Evolutionary conservation across 1,284 basidiomycete species (phyloP), one percentile per base, ranked within the genome.

Genomic region (Hymenochaete sp.): DNA sequence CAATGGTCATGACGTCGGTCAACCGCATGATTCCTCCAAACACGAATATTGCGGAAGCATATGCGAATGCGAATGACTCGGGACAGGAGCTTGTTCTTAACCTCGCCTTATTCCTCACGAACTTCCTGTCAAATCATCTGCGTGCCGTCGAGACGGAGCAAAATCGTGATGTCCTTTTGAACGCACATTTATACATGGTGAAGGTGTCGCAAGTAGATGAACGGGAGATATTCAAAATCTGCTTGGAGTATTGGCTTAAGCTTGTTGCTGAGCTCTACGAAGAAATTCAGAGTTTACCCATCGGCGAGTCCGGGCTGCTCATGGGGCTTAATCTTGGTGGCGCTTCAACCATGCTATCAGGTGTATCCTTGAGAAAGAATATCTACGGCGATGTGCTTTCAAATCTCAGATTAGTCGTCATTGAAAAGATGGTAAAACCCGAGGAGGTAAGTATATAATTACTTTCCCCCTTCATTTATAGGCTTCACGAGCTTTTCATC

Each of bases 371-470:
- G 55, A 71, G 96, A 56, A 96, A 98, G 73, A 93, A 91, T 62
- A 88, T 95, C 57, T 97, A 96, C 63, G 80, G 83, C 53, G 92
- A 96, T 56, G 92, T 99, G 22, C 71, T 98, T 47, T 93, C 89
- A 40, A 98, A 99, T 62, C 66, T 99, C 53, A 79, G 96, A 31
- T 67, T 98, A 52, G 95, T 98, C 40, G 93, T 98, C 64, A 97
- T 98, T 56, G 95, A 98, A 66, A 82, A 92, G 59, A 99, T 99
- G 96, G 96, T 98, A 56, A 99, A 98, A 67, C 96, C 96, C 9
- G 96, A 99, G 64, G 96, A 99, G 77, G 92, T 92, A 52, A 50
- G 77, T 63, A 13, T 16, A 9, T 18, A 8, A 18, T 26, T 9
- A 31, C 6, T 26, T 33, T 27, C 25, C 41, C 22, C 35, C 49